Base-by-base conservation (phyloP, 2,329 filamentous ascomycete species). In the Penicillium sp. region DNA sequence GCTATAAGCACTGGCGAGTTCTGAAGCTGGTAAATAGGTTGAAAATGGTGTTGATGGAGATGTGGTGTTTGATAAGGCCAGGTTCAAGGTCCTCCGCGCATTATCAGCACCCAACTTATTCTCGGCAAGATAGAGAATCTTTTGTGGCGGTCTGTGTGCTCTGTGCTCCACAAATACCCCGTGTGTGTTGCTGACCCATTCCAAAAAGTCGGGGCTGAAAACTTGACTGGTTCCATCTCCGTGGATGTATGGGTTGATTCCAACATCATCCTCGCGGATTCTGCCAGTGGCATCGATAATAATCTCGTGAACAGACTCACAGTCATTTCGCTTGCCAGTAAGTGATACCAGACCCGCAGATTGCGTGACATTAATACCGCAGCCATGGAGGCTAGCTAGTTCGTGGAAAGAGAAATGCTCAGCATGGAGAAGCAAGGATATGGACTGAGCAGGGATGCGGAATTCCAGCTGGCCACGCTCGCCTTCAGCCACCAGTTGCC, bases 381-480 rank as follows among this genome's bases (percentile, higher is more conserved):
- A 70, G 26, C 65, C 65, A 46, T 73, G 63, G 3, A 72, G 58
- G 47, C 60, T 64, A 17, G 75, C 72, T 43, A 77, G 43, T 26
- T 71, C 68, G 44, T 73, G 70, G 38, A 76, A 70, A 3, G 73
- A 75, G 47, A 72, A 72, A 45, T 68, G 55, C 17, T 69, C 59
- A 1, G 73, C 69, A 38, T 65, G 60, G 14, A 71, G 50, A 11
- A 77, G 67, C 22, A 75, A 53, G 7, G 65, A 65, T 19, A 76
- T 57, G 7, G 57, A 57, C 8, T 61, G 56, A 12, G 63, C 49
- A 8, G 67, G 62, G 14, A 76, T 57, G 16, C 59, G 64, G 7
- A 76, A 62, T 49, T 75, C 72, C 40, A 75, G 49, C 48, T 73
- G 73, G 9, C 74, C 74, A 46, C 69, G 53, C 54, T 76, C 73